phyloP scores from a whole-genome alignment of 2,329 filamentous ascomycete genomes.

The Huntiella decipiens region DNA sequence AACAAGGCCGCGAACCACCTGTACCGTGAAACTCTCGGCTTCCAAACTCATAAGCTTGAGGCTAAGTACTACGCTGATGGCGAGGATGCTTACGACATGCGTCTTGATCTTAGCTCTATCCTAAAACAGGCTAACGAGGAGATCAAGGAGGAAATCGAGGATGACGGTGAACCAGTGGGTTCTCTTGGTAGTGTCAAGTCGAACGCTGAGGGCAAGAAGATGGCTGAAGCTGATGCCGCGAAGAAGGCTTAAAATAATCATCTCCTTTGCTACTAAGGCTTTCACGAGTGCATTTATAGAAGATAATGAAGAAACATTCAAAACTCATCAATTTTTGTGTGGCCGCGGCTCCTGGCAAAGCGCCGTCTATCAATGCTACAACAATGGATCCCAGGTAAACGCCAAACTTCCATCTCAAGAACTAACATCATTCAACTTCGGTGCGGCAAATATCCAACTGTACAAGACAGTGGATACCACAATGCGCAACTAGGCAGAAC shows the following conservation, averaged over 20 bases:
- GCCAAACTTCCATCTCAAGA: no score
- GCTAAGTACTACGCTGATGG: conserved; percentile 91
- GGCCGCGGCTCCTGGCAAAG: no score
- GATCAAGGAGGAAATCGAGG: conserved; percentile 24
- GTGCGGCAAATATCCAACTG: no score
- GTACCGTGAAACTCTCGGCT: conserved; percentile 82
- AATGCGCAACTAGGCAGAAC: no score
- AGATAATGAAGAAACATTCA: conserved; percentile 11
- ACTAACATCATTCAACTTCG: no score
- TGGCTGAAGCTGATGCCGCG: conserved; percentile 21
- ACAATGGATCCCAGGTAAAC: no score
- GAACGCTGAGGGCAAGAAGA: neutral
- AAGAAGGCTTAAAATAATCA: conserved; percentile 26
- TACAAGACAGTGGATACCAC: no score
- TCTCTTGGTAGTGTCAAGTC: conserved; percentile 30
- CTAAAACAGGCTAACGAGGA: conserved; percentile 27
- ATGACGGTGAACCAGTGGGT: conserved; percentile 55
- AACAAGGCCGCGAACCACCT: conserved; percentile 82
- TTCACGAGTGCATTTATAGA: conserved; percentile 43
- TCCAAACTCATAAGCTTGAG: conserved; percentile 73
- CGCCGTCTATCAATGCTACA: no score
- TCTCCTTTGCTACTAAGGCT: no score
- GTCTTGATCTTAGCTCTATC: conserved; percentile 56
- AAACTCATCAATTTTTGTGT: no score
- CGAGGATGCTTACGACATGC: conserved; percentile 91